phyloP scores from a whole-genome alignment of 2,329 filamentous ascomycete genomes.

The Ceratocystis cubensis region DNA sequence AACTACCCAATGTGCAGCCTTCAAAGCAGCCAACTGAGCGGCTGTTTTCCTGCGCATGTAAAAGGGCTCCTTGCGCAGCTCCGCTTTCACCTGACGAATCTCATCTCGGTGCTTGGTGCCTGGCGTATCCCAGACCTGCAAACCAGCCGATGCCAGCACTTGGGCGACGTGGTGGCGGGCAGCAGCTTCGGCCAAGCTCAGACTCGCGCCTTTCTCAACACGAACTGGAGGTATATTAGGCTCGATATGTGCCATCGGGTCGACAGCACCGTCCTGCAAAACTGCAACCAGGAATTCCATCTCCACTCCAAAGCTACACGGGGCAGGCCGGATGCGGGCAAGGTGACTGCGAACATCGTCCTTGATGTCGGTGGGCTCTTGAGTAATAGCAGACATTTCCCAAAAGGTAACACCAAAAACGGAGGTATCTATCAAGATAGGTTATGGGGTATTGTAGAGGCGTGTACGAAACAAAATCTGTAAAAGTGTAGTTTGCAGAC shows the following conservation, averaged over 20 bases:
- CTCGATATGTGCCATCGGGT: conserved; percentile 15
- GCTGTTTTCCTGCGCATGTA: conserved; percentile 7
- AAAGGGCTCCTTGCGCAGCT: background rate
- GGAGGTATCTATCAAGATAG: too few species aligned
- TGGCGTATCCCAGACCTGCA: conserved; percentile 21
- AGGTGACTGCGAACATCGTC: background rate
- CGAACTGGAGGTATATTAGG: background rate
- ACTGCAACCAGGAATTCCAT: conserved; percentile 23
- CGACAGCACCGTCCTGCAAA: conserved; percentile 22
- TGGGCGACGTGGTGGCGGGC: conserved; percentile 21
- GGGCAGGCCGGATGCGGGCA: background rate
- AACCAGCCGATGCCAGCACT: conserved; percentile 24
- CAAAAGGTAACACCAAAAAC: too few species aligned
- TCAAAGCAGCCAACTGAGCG: background rate
- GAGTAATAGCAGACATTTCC: background rate
- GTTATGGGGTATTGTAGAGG: too few species aligned
- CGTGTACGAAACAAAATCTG: too few species aligned
- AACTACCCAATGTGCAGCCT: conserved; percentile 9
- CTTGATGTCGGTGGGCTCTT: background rate
- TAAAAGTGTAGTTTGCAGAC: too few species aligned
- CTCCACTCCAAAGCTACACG: conserved; percentile 26
- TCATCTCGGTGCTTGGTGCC: conserved; percentile 4
- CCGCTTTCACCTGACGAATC: background rate
- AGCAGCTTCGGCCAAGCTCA: background rate
- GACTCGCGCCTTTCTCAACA: background rate